These are phyloP conservation scores for Eucommia ulmoides DNA, from an alignment of 257 asterid species.

Conservation along the genomic window DNA sequence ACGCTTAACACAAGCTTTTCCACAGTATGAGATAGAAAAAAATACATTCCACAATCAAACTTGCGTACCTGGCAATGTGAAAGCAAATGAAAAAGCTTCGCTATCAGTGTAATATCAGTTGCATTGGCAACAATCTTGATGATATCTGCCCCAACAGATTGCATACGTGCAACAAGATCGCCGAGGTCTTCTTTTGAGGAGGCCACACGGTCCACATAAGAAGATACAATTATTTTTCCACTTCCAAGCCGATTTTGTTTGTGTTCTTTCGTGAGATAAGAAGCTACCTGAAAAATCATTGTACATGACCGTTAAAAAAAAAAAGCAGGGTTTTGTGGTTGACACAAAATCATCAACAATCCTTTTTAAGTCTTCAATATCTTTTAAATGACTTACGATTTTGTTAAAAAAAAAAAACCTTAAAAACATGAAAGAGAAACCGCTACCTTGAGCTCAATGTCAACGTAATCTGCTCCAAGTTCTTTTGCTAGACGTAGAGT, in stretches of 20 bases:
- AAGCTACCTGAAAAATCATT: constrained; percentile 26
- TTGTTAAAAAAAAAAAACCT: background rate
- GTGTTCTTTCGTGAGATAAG: constrained; percentile 21
- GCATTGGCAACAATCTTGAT: constrained; percentile 37
- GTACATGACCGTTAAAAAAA: background rate
- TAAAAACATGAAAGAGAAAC: background rate
- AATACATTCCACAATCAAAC: background rate
- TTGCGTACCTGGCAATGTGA: constrained; percentile 33
- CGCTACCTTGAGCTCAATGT: constrained; percentile 42
- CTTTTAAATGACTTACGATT: background rate
- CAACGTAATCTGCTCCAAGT: constrained; percentile 53
- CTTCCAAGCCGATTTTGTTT: constrained; percentile 17
- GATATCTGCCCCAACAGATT: constrained; percentile 42
- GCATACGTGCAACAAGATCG: constrained; percentile 28
- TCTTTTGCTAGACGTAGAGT: constrained; percentile 37
- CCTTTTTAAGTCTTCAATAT: background rate
- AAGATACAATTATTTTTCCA: constrained; percentile 39
- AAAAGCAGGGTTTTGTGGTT: background rate
- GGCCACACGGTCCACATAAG: constrained; percentile 20
- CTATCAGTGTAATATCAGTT: constrained; percentile 31
- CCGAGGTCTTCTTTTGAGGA: constrained; percentile 27
- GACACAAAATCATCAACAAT: background rate
- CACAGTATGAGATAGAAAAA: background rate
- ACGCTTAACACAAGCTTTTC: background rate
- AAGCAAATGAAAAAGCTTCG: constrained; percentile 30